Evolutionary conservation across 2,329 filamentous ascomycete species (phyloP).

Genomic region (Colletotrichum sp.): DNA sequence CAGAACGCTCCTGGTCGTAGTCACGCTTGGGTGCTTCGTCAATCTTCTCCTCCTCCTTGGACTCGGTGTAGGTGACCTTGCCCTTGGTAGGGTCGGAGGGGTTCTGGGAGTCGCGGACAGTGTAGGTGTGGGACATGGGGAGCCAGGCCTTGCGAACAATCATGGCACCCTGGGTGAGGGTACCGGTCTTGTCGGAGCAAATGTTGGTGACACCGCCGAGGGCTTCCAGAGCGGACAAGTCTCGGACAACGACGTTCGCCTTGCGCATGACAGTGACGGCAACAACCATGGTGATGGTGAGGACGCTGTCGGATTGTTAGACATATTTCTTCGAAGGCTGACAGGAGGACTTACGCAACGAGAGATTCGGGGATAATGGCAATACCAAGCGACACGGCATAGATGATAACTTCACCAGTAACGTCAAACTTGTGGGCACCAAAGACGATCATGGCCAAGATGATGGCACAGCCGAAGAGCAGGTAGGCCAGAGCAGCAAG

Average conservation of each 20-base stretch:
- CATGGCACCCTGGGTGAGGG: constrained; percentile 72
- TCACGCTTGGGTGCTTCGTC: constrained; percentile 50
- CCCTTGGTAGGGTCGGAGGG: constrained; percentile 68
- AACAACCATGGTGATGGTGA: constrained; percentile 74
- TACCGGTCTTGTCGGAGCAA: constrained; percentile 77
- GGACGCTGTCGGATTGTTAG: constrained; percentile 45
- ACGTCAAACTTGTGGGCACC: constrained; percentile 59
- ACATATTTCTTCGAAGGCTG: neutral
- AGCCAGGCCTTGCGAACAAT: constrained; percentile 72
- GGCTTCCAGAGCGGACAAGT: constrained; percentile 71
- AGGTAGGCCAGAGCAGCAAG: constrained; percentile 78
- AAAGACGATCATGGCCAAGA: constrained; percentile 63
- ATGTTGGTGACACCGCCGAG: constrained; percentile 75
- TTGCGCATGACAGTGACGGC: constrained; percentile 69
- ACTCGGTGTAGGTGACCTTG: constrained; percentile 50
- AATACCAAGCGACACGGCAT: constrained; percentile 63
- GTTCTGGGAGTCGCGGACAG: constrained; percentile 64
- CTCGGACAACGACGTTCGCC: constrained; percentile 68
- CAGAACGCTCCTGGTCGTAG: constrained; percentile 64
- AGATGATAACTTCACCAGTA: constrained; percentile 59
- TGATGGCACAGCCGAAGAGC: constrained; percentile 73
- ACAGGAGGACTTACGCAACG: constrained; percentile 54
- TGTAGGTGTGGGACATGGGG: constrained; percentile 60
- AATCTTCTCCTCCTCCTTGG: constrained; percentile 35
- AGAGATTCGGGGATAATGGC: constrained; percentile 69